phyloP scores from a whole-genome alignment of 164 flowering plant species.

The Akebia trifoliata region DNA sequence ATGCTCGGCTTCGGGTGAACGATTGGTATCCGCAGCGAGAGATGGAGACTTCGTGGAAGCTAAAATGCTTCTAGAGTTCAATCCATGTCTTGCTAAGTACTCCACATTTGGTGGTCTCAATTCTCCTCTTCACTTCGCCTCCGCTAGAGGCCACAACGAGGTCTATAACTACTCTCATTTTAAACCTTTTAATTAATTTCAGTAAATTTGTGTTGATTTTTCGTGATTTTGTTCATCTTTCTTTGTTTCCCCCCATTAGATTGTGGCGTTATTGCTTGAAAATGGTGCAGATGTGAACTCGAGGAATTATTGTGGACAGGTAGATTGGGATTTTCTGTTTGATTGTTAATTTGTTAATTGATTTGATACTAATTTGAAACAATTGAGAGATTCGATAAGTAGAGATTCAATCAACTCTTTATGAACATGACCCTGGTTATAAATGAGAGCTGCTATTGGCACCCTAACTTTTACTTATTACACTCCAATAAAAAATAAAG shows the following conservation, averaged over 20 bases:
- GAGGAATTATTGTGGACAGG: constrained; percentile 98
- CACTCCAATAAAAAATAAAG: no score
- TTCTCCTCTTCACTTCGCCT: constrained; percentile 86
- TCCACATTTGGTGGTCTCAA: constrained; percentile 92
- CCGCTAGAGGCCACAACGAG: constrained; percentile 93
- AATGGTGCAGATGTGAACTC: constrained; percentile 97
- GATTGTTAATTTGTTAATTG: no score
- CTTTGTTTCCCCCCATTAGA: no score
- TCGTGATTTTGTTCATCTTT: constrained; percentile 3
- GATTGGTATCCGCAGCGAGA: constrained; percentile 91
- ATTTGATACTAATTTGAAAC: no score
- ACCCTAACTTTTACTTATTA: no score
- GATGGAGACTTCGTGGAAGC: constrained; percentile 94
- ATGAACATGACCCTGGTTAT: no score
- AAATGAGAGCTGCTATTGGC: no score
- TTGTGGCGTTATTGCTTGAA: constrained; percentile 82
- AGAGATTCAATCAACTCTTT: no score
- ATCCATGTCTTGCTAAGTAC: constrained; percentile 81
- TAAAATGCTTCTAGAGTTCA: constrained; percentile 82
- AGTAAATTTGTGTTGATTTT: background rate
- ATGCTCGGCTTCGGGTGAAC: constrained; percentile 94
- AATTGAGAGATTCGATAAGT: no score
- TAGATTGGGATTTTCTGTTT: constrained; percentile 19
- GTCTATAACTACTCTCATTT: no score
- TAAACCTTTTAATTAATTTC: background rate